Evolutionary conservation across 2,329 filamentous ascomycete species (phyloP).

Genomic region (Cytospora piceicola): DNA sequence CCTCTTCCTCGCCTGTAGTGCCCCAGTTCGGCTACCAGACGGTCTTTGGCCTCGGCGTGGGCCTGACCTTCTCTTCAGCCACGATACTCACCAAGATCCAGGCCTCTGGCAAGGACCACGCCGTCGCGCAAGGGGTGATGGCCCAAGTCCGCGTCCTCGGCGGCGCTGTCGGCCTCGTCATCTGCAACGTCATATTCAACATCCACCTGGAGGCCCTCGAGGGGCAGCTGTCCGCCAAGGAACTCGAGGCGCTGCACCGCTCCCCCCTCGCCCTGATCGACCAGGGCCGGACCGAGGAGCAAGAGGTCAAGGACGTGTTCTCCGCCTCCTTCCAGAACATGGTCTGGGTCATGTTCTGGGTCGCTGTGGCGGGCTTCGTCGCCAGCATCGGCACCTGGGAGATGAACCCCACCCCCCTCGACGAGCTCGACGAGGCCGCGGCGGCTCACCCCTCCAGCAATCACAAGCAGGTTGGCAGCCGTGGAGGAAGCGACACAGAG

Average conservation of each 20-base stretch:
- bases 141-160: conserved; percentile 64
- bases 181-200: conserved; percentile 64
- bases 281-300: conserved; percentile 39
- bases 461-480: conserved; percentile 25
- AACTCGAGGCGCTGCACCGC: conserved; percentile 49
- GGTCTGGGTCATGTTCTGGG: conserved; percentile 50
- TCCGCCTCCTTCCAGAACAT: conserved; percentile 51
- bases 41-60: conserved; percentile 62
- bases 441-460: conserved; percentile 29
- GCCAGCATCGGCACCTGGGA: conserved; percentile 51
- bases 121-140: conserved; percentile 62
- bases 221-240: conserved; percentile 39
- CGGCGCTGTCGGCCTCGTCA: conserved; percentile 61
- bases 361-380: conserved; percentile 49
- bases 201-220: conserved; percentile 41
- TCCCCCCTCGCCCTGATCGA: conserved; percentile 47
- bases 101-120: conserved; percentile 52
- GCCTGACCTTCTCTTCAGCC: conserved; percentile 59
- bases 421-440: conserved; percentile 36
- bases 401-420: conserved; percentile 40
- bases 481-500: conserved; percentile 37
- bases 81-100: conserved; percentile 63
- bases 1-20: conserved; percentile 38
- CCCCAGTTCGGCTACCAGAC: conserved; percentile 59
- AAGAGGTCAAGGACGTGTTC: conserved; percentile 46